These are phyloP conservation scores for Rhizopogon vinicolor DNA, from an alignment of 768 basidiomycete species.

Conservation along the genomic window DNA sequence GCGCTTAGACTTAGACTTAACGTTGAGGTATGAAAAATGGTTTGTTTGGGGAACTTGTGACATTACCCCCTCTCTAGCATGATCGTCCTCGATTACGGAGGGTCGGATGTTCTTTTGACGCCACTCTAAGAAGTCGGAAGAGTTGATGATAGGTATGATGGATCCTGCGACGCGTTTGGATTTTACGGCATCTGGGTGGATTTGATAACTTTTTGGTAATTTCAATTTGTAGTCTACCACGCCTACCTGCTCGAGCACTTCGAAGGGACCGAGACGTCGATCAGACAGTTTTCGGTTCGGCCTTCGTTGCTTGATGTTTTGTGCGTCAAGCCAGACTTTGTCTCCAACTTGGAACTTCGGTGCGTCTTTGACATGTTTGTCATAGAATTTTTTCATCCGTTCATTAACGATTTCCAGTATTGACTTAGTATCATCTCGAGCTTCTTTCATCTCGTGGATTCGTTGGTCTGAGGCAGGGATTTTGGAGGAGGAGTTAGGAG, in stretches of 20 bases:
- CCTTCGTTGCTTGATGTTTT: constrained; percentile 12
- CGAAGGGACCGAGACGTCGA: constrained; percentile 15
- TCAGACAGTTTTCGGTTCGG: constrained; percentile 19
- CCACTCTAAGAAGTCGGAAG: not conserved
- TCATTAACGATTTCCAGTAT: constrained; percentile 11
- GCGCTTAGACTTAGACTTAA: too few species aligned
- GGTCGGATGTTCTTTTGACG: not conserved
- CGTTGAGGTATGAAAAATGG: not conserved
- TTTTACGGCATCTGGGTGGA: not conserved
- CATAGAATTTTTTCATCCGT: constrained; percentile 18
- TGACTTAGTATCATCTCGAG: not conserved
- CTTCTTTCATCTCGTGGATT: constrained; percentile 11
- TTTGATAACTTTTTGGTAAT: too few species aligned
- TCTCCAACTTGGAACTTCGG: constrained; percentile 14
- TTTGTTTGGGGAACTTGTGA: not conserved
- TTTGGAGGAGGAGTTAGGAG: not conserved
- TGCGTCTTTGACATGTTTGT: constrained; percentile 4
- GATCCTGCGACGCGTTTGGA: not conserved
- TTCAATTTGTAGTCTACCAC: not conserved
- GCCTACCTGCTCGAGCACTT: constrained; percentile 15
- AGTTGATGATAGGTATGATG: not conserved
- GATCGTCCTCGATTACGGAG: not conserved
- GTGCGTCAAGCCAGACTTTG: constrained; percentile 18
- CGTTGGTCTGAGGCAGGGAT: constrained; percentile 9
- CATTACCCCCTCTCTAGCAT: not conserved